Evolutionary conservation across 2,329 filamentous ascomycete species (phyloP), one percentile per base, ranked within the genome.

Genomic region (Thelonectria olida): DNA sequence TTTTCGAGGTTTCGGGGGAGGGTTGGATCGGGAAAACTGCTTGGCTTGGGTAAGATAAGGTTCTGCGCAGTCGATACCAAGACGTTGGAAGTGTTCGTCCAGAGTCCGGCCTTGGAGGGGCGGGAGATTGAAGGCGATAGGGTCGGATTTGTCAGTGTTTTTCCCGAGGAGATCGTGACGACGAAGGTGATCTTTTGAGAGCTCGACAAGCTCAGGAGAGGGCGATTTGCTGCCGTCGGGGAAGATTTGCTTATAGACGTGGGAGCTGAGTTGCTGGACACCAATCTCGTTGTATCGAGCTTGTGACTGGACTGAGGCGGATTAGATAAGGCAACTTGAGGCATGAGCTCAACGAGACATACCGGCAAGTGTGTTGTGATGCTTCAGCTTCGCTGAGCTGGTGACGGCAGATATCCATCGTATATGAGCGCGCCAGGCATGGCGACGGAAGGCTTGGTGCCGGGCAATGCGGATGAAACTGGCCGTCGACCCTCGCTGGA

Each of bases 51-150:
- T 82, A 44, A 98, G 77, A 71, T 92, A 97, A 0, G 96, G 95
- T 68, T 97, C 92, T 5, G 93, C 92, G 42, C 90, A 89, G 75
- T 97, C 93, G 74, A 90, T 84, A 22, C 95, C 96, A 9, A 99
- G 85, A 74, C 88, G 93, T 79, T 93, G 84, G 73, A 99, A 99
- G 78, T 99, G 96, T 75, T 98, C 94, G 75, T 99, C 96, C 10
- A 99, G 82, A 0, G 91, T 92, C 27, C 85, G 75, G 13, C 96
- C 96, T 62, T 93, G 90, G 1, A 99, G 83, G 1, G 82, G 77
- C 0, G 96, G 96, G 4, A 98, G 81, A 70, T 97, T 89, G 75
- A 99, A 97, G 10, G 88, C 91, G 72, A 99, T 90, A 1, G 96
- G 92, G 0, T 84, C 80, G 25, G 82, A 81, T 50, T 86, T 87